Base-by-base conservation (phyloP, 371 early-diverging fungal species). In the Funneliformis caledonium region DNA sequence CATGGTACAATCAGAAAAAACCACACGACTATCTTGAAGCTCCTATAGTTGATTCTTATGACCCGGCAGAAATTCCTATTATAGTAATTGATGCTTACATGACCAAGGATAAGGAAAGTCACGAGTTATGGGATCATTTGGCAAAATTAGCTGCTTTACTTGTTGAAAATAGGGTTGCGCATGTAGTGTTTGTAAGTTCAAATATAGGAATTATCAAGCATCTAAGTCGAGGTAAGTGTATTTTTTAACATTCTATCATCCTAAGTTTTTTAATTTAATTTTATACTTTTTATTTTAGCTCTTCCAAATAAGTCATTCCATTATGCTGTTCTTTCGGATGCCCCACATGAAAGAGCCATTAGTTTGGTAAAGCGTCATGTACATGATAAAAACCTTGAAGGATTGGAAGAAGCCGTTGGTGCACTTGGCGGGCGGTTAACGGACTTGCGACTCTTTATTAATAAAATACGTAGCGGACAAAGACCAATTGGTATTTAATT, bases 381-480 rank as follows among this genome's bases (percentile, higher is more conserved):
- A 6, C 45, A 43, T 77, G 80, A 87, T 42, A 80, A 85, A 31
- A 84, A 87, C 19, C 86, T 91, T 77, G 88, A 88, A 11, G 83
- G 86, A 59, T 80, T 95, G 33, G 87, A 84, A 31, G 56, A 85
- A 3, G 87, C 89, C 37, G 93, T 96, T 11, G 82, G 85, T 37
- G 90, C 89, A 0, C 85, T 98, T 3, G 98, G 98, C 42, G 98
- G 97, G n/a, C 91, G 97, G 4, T 84, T 95, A 62, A 93, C 93
- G 31, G 97, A 98, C 85, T 84, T 98, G 50, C 94, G 96, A 82
- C 84, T 94, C 7, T 87, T 97, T 82, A 91, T 96, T 45, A 93
- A 94, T 80, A 96, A 96, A 83, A 91, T 97, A 81, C 89, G 92
- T 77, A 89, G 94, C 33, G 93, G 95, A 50, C 88, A 91, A 88